phyloP scores from a whole-genome alignment of 805 yeast genomes.

The Yamadazyma insecticola region DNA sequence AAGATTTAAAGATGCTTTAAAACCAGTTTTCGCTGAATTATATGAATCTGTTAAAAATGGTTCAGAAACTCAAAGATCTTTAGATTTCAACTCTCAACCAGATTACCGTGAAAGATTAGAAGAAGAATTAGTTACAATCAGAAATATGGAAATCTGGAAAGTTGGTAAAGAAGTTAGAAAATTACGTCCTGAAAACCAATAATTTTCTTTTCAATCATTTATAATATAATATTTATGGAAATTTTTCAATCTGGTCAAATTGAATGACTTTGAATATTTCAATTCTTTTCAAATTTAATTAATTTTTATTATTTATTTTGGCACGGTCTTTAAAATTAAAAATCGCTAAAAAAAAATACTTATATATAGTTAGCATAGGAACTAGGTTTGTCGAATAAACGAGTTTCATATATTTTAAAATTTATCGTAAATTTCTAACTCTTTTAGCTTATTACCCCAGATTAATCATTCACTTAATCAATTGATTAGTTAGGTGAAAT shows the following conservation, averaged over 20 bases:
- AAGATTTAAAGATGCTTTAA: constrained; percentile 95
- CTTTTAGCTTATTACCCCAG: too few relatives aligned
- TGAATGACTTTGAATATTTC: constrained; percentile 14
- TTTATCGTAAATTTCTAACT: too few relatives aligned
- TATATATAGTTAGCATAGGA: constrained; percentile 3
- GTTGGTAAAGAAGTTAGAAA: constrained; percentile 99
- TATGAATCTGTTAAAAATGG: constrained; percentile 95
- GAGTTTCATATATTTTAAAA: constrained; percentile 7
- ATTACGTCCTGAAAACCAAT: constrained; percentile 98
- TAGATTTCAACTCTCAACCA: constrained; percentile 96
- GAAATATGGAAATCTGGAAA: constrained; percentile 98
- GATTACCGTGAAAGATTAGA: constrained; percentile 97
- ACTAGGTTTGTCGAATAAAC: constrained; percentile 44
- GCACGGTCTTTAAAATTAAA: not conserved
- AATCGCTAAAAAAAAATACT: too few relatives aligned
- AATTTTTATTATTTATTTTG: too few relatives aligned
- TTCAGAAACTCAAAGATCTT: constrained; percentile 95
- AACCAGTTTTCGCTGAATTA: constrained; percentile 96
- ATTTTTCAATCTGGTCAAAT: constrained; percentile 8
- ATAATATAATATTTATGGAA: constrained; percentile 8
- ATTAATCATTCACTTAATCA: too few relatives aligned
- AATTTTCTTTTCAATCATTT: constrained; percentile 20
- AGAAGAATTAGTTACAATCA: constrained; percentile 86
- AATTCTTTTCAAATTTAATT: constrained; percentile 17
- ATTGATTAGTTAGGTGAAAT: too few relatives aligned